Conservation (phyloP, 148 eudicot genomes). For the Rhododendron vialii region DNA sequence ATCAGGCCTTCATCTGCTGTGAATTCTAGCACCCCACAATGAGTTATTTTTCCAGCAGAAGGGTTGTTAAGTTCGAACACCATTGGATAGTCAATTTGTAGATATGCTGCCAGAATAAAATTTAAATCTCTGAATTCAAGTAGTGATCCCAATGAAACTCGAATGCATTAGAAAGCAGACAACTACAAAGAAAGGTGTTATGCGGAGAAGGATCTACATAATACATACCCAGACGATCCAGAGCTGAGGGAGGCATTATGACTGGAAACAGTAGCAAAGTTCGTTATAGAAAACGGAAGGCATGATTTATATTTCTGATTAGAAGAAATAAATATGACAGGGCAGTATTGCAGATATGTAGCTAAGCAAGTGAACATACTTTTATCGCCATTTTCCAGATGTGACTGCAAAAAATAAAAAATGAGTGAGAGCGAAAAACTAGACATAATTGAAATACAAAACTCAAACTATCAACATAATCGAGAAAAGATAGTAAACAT, state of each 20-base stretch:
- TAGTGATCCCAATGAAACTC: neutral
- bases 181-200: neutral
- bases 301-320: neutral
- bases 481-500: neutral
- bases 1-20: constrained; percentile 28
- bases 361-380: constrained; percentile 8
- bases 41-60: constrained; percentile 10
- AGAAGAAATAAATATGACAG: neutral
- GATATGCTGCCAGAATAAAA: constrained; percentile 8
- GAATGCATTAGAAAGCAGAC: neutral
- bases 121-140: neutral
- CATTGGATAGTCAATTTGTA: constrained; percentile 26
- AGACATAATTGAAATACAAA: neutral
- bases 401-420: constrained; percentile 11
- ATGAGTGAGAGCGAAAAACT: neutral
- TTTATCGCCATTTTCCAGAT: constrained; percentile 24
- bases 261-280: constrained; percentile 10
- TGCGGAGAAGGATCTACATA: neutral
- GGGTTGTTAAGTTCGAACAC: constrained; percentile 16
- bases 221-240: constrained; percentile 22
- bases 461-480: neutral
- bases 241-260: constrained; percentile 32
- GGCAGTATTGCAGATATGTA: neutral
- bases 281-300: neutral
- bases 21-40: constrained; percentile 33